These are phyloP conservation scores for Fonsecaea pedrosoi DNA, from an alignment of 2,329 filamentous ascomycete species.

Conservation along the genomic window DNA sequence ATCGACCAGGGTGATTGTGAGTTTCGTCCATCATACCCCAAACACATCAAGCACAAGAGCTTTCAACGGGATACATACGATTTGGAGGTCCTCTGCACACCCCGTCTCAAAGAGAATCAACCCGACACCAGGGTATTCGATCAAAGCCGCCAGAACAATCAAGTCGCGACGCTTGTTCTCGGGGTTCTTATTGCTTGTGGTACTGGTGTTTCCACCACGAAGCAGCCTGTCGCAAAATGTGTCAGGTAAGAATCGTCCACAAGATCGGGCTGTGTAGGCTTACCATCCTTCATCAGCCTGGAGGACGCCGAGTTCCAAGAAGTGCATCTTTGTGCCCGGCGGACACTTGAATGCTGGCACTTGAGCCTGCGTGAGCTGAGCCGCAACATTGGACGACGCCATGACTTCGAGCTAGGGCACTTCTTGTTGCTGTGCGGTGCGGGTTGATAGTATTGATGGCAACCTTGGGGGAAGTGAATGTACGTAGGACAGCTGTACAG, in stretches of 20 bases:
- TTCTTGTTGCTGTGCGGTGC: not conserved
- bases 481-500: no score
- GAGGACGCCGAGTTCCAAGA: slow-evolving; percentile 55
- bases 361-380: slow-evolving; percentile 18
- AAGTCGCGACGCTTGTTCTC: slow-evolving; percentile 53
- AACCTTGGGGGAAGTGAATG: no score
- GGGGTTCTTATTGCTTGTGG: slow-evolving; percentile 46
- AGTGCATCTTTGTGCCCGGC: slow-evolving; percentile 55
- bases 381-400: slow-evolving; percentile 26
- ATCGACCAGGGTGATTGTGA: not conserved
- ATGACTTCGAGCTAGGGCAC: not conserved
- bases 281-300: slow-evolving; percentile 57
- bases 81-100: slow-evolving; percentile 49
- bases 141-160: slow-evolving; percentile 52
- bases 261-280: no score
- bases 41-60: not conserved
- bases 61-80: slow-evolving; percentile 18
- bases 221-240: slow-evolving; percentile 43
- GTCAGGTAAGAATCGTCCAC: no score
- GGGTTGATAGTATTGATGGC: not conserved
- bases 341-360: slow-evolving; percentile 47
- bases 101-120: slow-evolving; percentile 57
- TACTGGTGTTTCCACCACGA: slow-evolving; percentile 50
- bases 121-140: slow-evolving; percentile 54
- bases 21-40: not conserved